Percentiles rank a stretch among this genome's conserved stretches.
phyloP scores from a whole-genome alignment of 129 eudicot genomes.

The Pittosporum tobira region DNA sequence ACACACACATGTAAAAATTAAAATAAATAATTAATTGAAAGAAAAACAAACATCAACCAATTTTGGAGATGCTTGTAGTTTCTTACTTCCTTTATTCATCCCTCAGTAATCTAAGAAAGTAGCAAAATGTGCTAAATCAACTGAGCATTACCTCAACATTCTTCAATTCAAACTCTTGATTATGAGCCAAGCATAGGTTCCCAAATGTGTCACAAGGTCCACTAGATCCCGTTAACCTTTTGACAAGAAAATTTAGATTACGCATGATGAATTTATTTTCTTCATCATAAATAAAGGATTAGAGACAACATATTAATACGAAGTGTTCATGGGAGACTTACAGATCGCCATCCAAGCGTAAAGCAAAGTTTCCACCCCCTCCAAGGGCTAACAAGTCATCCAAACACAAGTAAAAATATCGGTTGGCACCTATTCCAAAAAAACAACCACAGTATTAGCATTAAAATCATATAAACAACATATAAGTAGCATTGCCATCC shows the following conservation, averaged over 20 bases:
- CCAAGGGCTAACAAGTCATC: constrained; percentile 87
- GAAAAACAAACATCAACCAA: too few relatives aligned
- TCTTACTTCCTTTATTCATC: background rate
- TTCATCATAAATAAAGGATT: too few relatives aligned
- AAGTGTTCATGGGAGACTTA: constrained; percentile 28
- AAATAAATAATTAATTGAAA: too few relatives aligned
- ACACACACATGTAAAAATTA: too few relatives aligned
- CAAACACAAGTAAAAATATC: constrained; percentile 77
- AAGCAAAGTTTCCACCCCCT: constrained; percentile 87
- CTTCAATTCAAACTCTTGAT: constrained; percentile 59
- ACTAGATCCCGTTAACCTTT: constrained; percentile 76
- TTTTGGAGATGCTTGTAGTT: background rate
- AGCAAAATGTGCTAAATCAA: background rate
- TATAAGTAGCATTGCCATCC: background rate
- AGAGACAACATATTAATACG: background rate
- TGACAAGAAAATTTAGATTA: background rate
- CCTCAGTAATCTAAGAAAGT: background rate
- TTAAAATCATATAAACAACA: constrained; percentile 6
- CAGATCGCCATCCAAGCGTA: constrained; percentile 84
- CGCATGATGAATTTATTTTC: background rate
- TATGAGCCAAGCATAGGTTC: constrained; percentile 72
- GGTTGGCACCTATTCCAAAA: constrained; percentile 61
- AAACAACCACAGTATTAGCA: constrained; percentile 12
- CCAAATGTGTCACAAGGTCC: constrained; percentile 94
- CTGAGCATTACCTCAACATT: constrained; percentile 68